These are phyloP conservation scores for Populus hybrid DNA, from an alignment of 441 rosid species.

Conservation along the genomic window DNA sequence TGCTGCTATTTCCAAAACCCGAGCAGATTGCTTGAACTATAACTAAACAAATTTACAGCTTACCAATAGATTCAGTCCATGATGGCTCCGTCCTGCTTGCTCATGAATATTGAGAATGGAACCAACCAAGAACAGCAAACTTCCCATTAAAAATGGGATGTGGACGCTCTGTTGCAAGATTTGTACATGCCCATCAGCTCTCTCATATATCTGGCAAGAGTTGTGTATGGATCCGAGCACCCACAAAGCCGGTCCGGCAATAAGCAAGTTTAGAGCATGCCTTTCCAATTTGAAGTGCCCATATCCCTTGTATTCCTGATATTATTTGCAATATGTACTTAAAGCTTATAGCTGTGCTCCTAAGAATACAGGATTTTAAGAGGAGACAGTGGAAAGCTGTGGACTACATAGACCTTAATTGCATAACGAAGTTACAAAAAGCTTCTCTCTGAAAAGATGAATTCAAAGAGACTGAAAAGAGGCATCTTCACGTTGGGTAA, in stretches of 20 bases:
- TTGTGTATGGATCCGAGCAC: conserved; percentile 71
- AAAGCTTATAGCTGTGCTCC: too few species aligned
- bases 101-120: conserved; percentile 50
- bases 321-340: too few species aligned
- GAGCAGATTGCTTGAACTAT: too few species aligned
- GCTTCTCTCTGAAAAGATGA: too few species aligned
- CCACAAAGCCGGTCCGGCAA: conserved; percentile 73
- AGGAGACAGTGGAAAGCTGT: too few species aligned
- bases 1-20: too few species aligned
- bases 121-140: conserved; percentile 55
- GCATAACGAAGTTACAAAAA: too few species aligned
- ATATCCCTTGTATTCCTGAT: conserved; percentile 56
- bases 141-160: conserved; percentile 66
- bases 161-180: conserved; percentile 63
- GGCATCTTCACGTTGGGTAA: too few species aligned
- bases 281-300: conserved; percentile 42
- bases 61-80: conserved; percentile 53
- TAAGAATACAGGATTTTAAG: too few species aligned
- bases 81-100: conserved; percentile 35
- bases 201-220: conserved; percentile 81
- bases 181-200: conserved; percentile 79
- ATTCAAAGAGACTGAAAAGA: too few species aligned
- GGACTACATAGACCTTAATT: too few species aligned
- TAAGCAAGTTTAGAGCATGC: conserved; percentile 60
- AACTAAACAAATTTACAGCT: background rate